These are phyloP conservation scores for Erodium moschatum DNA, from an alignment of 441 rosid genomes.

Conservation along the genomic window DNA sequence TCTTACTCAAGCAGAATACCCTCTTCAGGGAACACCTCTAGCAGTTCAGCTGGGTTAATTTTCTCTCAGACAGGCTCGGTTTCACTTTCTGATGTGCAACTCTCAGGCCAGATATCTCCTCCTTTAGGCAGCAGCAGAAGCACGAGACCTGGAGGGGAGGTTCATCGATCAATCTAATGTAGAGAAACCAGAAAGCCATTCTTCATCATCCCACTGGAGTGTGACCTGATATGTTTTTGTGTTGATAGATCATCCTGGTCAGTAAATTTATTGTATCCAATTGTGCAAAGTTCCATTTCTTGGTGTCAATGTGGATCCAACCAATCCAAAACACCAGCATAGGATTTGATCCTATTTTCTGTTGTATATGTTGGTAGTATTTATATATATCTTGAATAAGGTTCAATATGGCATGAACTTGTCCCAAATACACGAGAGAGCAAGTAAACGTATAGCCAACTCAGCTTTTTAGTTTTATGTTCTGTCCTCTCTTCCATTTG, in stretches of 20 bases:
- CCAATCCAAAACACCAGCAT: too few species aligned
- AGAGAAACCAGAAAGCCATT: too few species aligned
- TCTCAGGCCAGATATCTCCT: constrained; percentile 33
- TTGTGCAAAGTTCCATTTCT: constrained; percentile 26
- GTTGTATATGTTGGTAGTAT: constrained; percentile 6
- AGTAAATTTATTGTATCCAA: constrained; percentile 28
- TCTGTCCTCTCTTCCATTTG: neutral
- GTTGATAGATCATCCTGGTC: constrained; percentile 19
- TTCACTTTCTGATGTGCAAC: neutral
- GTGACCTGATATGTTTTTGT: too few species aligned
- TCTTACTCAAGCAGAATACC: constrained; percentile 41
- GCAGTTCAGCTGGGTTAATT: constrained; percentile 7
- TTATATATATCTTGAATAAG: neutral
- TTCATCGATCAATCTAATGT: too few species aligned
- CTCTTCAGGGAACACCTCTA: constrained; percentile 40
- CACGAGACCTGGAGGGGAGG: constrained; percentile 57
- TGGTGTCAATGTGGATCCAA: too few species aligned
- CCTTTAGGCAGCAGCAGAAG: constrained; percentile 51
- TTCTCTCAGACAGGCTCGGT: constrained; percentile 3
- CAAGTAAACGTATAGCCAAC: neutral
- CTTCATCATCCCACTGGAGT: too few species aligned
- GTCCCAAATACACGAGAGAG: constrained; percentile 6
- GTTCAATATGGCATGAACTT: constrained; percentile 5
- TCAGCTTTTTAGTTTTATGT: neutral
- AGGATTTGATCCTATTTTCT: constrained; percentile 10